These are phyloP conservation scores for Catunica adiposa DNA, from an alignment of 2,329 filamentous ascomycete species.

Conservation along the genomic window DNA sequence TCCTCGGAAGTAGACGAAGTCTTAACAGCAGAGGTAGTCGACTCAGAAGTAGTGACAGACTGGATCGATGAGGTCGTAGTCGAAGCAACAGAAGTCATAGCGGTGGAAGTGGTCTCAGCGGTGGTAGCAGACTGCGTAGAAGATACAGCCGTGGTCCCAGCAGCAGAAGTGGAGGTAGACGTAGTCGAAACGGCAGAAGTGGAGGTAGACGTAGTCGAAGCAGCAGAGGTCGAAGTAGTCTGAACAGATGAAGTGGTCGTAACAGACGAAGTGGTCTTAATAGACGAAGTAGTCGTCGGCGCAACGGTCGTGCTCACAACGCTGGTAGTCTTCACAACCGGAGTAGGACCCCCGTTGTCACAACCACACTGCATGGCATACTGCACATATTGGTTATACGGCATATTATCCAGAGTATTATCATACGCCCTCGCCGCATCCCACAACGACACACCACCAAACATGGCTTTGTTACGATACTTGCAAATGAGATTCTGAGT, in stretches of 20 bases:
- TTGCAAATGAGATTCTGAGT: constrained; percentile 26
- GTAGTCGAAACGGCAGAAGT: constrained; percentile 7
- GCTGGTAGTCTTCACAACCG: constrained; percentile 16
- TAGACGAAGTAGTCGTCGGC: constrained; percentile 3
- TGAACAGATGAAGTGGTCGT: background rate
- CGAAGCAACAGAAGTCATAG: constrained; percentile 4
- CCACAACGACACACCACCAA: constrained; percentile 32
- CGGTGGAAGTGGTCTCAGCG: background rate
- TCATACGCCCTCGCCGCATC: constrained; percentile 24
- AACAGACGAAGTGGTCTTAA: constrained; percentile 6
- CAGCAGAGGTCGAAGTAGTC: constrained; percentile 9
- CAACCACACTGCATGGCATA: constrained; percentile 26
- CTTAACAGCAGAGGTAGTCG: constrained; percentile 7
- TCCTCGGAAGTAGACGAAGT: constrained; percentile 10
- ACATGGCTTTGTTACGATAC: constrained; percentile 23
- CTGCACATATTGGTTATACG: constrained; percentile 23
- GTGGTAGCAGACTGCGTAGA: too few relatives aligned
- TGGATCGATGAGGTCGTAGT: background rate
- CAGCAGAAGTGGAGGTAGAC: too few relatives aligned
- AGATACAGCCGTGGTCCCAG: too few relatives aligned
- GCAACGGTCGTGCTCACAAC: constrained; percentile 12
- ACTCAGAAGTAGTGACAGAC: background rate
- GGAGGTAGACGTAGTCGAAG: background rate
- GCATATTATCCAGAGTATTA: constrained; percentile 22
- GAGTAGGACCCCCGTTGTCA: constrained; percentile 18